Base-by-base conservation (phyloP, 768 basidiomycete species). In the Mycena metata region DNA sequence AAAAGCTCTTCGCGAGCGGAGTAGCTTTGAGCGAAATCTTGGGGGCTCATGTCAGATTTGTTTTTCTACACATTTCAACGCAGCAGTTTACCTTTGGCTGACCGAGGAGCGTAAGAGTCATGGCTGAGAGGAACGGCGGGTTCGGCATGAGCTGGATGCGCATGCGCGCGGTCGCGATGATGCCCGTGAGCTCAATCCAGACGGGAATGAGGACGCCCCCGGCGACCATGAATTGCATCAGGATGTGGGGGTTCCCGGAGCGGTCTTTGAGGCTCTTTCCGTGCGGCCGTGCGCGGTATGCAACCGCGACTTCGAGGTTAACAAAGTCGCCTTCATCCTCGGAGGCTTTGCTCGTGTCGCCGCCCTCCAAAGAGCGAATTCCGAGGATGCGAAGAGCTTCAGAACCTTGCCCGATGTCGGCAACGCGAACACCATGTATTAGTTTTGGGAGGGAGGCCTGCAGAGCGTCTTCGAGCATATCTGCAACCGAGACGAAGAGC, bases 121-220 rank as follows among this genome's bases (percentile, higher is more conserved):
- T 82, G 7, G 79, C 36, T 7, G 80, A 80, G 10, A 84, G 64
- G 69, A 89, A 94, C 0, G 93, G 93, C 0, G 89, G 85, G 67
- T 91, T 87, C 0, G 91, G 88, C 49, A 91, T 92, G 72, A 94
- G 85, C 77, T 93, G 90, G n/a, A 93, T 80, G 16, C 92, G 84
- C 30, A 90, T 79, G 15, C 93, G 83, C 5, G 88, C 84, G 2
- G 89, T 88, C 4, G 88, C 88, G 21, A 88, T 81, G n/a, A 91
- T 79, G 7, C 88, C 87, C 39, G 90, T 89, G 42, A 94, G 80
- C 66, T 93, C 91, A 23, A 92, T 88, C 91, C 91, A 95, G 24
- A 88, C 86, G 2, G 88, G 88, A 24, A 90, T 77, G n/a, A 84
- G 80, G 24, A 83, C 51, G 5, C 81, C 81, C 2, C 79, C 82